Evolutionary conservation across 805 yeast species (phyloP), one percentile per base, ranked within the genome.

Genomic region (Candida ascalaphidarum): DNA sequence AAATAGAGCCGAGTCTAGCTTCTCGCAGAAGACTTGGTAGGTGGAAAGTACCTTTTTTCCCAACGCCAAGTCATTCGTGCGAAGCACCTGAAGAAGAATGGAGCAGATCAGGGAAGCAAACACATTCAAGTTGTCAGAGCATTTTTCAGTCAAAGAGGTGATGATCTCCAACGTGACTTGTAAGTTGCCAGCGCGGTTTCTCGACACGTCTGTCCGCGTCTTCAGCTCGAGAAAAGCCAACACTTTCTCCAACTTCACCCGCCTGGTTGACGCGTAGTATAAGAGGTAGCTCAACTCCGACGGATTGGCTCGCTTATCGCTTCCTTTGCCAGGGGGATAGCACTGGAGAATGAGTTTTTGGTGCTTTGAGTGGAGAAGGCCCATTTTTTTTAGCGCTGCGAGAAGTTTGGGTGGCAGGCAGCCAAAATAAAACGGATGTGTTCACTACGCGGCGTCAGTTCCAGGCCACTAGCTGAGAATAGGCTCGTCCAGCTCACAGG

Each of bases 261-360:
- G 67, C 43, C 96, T 67, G 4, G 96, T 80, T 22, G 94, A 77
- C 13, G 95, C 95, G 52, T 89, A 89, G 61, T 81, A 89, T 18
- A 89, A 58, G 40, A 89, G 65, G 48, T 86, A 85, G 34, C 94
- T 80, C 26, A 94, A 67, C 51, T 92, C 97, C 13, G 94, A 84
- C 2, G 94, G 76, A 51, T 89, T 88, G 11, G 98, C 95, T 44
- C 81, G 79, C 58, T 88, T 88, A 46, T 88, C 97, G 5, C 71
- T 69, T 6, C 77, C 79, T 35, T 85, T 69, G 2, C 96, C 96
- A 2, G 92, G 72, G 5, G 95, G 97, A 52, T 89, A 89, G 61
- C 97, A 92, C 52, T 84, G 95, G 28, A 81, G 70, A 21, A 92
- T 82, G 45, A 88, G 66, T 46, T 83, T 77, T 55, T 88, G 96